A percentile compares a stretch with the other conserved stretches of the same genome.
phyloP scores from a whole-genome alignment of 768 basidiomycete species.

The Rhodotorula kratochvilovae region DNA sequence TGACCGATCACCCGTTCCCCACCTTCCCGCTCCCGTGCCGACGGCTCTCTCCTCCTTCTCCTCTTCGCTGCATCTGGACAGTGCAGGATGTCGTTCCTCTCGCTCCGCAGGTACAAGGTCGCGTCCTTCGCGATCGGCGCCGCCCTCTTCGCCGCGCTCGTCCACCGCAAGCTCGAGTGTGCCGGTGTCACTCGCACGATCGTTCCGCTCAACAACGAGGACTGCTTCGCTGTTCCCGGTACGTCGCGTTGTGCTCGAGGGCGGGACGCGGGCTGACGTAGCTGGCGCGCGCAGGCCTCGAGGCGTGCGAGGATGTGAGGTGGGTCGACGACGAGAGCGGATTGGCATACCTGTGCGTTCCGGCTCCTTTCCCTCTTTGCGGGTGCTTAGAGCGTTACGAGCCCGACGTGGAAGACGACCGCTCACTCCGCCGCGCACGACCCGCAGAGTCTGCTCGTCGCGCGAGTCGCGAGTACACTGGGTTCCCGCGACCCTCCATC shows the following conservation, averaged over 20 bases:
- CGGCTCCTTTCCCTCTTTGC: neutral
- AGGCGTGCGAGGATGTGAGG: conserved; percentile 22
- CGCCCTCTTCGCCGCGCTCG: neutral
- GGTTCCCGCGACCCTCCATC: conserved; percentile 15
- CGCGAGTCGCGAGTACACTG: neutral
- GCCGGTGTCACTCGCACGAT: neutral
- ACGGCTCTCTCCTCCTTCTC: neutral
- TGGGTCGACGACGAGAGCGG: conserved; percentile 22
- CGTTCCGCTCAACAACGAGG: conserved; percentile 10
- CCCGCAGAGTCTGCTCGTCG: conserved; percentile 13
- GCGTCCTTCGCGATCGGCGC: neutral
- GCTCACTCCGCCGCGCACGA: too few relatives aligned
- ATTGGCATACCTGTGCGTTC: conserved; percentile 20
- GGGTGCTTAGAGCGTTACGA: too few relatives aligned
- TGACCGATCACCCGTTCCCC: neutral
- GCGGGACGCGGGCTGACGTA: too few relatives aligned
- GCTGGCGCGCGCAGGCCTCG: conserved; percentile 9
- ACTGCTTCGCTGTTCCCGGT: conserved; percentile 22
- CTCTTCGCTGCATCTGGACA: neutral
- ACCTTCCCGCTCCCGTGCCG: too few relatives aligned
- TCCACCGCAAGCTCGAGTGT: neutral
- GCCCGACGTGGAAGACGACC: too few relatives aligned
- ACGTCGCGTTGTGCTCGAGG: neutral
- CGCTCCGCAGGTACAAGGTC: neutral
- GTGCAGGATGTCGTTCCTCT: neutral